phyloP scores from a whole-genome alignment of 2,329 filamentous ascomycete genomes.

The Purpureocillium lavendulum region DNA sequence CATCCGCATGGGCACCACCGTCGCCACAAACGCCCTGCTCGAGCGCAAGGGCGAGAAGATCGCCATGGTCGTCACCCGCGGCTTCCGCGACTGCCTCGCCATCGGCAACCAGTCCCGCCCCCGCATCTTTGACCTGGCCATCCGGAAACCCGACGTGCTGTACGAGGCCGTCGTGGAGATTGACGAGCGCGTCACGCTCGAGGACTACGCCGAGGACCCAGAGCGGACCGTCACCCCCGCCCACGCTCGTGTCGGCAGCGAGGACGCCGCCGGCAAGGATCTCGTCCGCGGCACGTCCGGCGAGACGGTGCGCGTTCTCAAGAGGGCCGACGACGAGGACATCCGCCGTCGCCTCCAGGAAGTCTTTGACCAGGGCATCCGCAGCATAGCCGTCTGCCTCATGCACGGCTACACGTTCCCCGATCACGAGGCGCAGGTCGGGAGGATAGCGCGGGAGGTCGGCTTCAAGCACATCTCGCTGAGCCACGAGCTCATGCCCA shows the following conservation, averaged over 20 bases:
- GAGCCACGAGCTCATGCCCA: constrained; percentile 28
- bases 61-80: constrained; percentile 62
- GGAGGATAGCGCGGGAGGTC: constrained; percentile 25
- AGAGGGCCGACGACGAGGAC: constrained; percentile 45
- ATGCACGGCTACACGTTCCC: constrained; percentile 63
- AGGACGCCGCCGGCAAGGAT: constrained; percentile 38
- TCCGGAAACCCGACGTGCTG: constrained; percentile 58
- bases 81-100: constrained; percentile 62
- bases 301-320: constrained; percentile 60
- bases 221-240: constrained; percentile 30
- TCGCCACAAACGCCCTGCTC: constrained; percentile 69
- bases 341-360: constrained; percentile 48
- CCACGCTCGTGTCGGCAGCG: constrained; percentile 25
- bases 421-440: constrained; percentile 40
- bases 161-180: constrained; percentile 65
- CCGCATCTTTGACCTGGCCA: constrained; percentile 65
- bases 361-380: constrained; percentile 53
- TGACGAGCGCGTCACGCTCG: constrained; percentile 66
- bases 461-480: constrained; percentile 30
- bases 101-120: constrained; percentile 70
- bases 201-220: constrained; percentile 67
- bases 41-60: constrained; percentile 66
- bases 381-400: constrained; percentile 47
- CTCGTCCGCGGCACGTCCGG: constrained; percentile 60
- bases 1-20: constrained; percentile 75